Evolutionary conservation across 2,329 filamentous ascomycete species (phyloP).

Genomic region (Alternaria solani): DNA sequence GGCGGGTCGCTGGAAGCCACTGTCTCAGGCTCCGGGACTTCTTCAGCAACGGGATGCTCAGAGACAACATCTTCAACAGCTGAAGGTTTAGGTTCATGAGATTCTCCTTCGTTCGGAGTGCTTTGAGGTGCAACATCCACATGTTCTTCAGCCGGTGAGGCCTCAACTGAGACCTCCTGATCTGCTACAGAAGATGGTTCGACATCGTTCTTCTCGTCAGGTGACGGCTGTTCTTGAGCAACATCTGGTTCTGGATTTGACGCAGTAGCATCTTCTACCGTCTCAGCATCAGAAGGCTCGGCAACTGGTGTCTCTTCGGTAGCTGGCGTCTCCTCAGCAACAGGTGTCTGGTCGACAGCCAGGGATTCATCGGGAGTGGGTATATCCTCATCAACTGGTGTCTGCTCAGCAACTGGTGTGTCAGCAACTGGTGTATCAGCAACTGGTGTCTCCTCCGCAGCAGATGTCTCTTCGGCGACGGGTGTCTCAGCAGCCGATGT

Average conservation of each 20-base stretch:
- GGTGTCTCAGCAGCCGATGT: too few relatives aligned
- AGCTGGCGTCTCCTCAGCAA: not conserved
- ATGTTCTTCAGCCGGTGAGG: not conserved
- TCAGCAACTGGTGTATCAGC: too few relatives aligned
- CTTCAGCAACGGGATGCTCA: not conserved
- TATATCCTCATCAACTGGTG: not conserved
- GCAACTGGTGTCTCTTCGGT: constrained; percentile 2
- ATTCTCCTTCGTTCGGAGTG: not conserved
- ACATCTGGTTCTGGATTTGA: not conserved
- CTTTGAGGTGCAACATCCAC: not conserved
- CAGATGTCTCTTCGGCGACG: too few relatives aligned
- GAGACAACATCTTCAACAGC: not conserved
- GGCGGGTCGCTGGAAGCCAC: not conserved
- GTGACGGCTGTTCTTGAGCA: not conserved
- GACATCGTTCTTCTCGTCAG: not conserved
- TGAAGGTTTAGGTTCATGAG: not conserved
- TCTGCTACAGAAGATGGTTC: not conserved
- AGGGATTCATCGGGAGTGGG: too few relatives aligned
- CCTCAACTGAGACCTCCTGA: not conserved
- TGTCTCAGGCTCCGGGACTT: not conserved
- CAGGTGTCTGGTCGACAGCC: not conserved
- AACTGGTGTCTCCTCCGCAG: too few relatives aligned
- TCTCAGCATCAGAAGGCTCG: constrained; percentile 13
- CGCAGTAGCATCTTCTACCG: not conserved
- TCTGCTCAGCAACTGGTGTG: too few relatives aligned